Conservation (phyloP, 2,329 filamentous ascomycete genomes). For the Trichoderma afroharzianum region DNA sequence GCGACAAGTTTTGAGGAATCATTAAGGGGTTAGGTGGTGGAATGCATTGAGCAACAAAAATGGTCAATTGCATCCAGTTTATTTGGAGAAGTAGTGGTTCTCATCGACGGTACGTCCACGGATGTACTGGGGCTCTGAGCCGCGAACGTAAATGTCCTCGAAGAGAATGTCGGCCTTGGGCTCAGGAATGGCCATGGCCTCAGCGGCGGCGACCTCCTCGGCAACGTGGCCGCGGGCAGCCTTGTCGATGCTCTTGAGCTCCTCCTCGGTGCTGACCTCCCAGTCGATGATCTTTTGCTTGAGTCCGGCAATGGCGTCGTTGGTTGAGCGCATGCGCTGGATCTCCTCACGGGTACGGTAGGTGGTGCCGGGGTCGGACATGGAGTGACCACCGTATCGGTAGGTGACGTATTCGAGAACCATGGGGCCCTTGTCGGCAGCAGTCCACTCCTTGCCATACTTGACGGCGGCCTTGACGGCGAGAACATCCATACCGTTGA, state of each 20-base stretch:
- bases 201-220: conserved; percentile 83
- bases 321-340: conserved; percentile 97
- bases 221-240: conserved; percentile 81
- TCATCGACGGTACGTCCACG: conserved; percentile 86
- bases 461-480: conserved; percentile 95
- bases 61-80: conserved; percentile 20
- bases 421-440: conserved; percentile 81
- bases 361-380: conserved; percentile 98
- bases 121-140: conserved; percentile 83
- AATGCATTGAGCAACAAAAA: neutral
- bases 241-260: conserved; percentile 96
- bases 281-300: conserved; percentile 99
- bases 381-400: conserved; percentile 98
- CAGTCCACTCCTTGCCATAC: conserved; percentile 86
- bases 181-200: conserved; percentile 81
- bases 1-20: conserved; percentile 29
- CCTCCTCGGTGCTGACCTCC: conserved; percentile 85
- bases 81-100: conserved; percentile 82
- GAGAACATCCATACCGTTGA: conserved; percentile 99
- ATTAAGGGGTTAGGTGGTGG: conserved; percentile 28
- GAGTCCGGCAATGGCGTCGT: conserved; percentile 95
- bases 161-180: conserved; percentile 77
- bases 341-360: conserved; percentile 99
- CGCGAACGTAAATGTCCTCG: conserved; percentile 93
- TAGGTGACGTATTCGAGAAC: conserved; percentile 99